These are phyloP conservation scores for Xylaria longipes DNA, from an alignment of 495 filamentous ascomycete species.

Conservation along the genomic window DNA sequence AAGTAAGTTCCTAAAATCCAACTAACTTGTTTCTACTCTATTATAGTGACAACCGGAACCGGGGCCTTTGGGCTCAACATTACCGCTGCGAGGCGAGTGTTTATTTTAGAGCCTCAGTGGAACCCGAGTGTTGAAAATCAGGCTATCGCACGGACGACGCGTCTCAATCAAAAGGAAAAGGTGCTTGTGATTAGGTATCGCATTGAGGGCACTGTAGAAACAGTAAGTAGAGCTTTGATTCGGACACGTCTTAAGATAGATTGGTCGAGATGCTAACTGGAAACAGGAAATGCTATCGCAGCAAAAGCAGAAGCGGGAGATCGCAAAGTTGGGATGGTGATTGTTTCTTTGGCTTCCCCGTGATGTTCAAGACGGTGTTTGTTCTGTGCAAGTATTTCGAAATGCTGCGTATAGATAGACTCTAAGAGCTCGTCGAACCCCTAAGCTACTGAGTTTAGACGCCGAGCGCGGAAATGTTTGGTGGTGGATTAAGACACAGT, in stretches of 20 bases:
- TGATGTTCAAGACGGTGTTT: neutral
- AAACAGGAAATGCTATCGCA: constrained; percentile 36
- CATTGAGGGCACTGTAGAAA: constrained; percentile 51
- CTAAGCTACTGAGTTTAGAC: neutral
- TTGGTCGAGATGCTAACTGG: constrained; percentile 3
- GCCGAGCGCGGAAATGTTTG: neutral
- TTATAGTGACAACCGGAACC: constrained; percentile 60
- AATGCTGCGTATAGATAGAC: too few relatives aligned
- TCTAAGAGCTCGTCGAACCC: neutral
- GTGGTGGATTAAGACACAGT: neutral
- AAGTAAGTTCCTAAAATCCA: neutral
- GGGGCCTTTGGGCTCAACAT: constrained; percentile 58
- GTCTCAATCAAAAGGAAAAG: constrained; percentile 49
- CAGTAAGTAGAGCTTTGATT: constrained; percentile 36
- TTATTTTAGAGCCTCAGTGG: constrained; percentile 59
- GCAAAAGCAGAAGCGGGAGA: constrained; percentile 32
- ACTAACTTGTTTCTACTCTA: neutral
- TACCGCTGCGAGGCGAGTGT: constrained; percentile 51
- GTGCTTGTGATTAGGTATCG: constrained; percentile 52
- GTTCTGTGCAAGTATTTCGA: too few relatives aligned
- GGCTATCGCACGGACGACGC: constrained; percentile 50
- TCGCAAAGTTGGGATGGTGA: constrained; percentile 28
- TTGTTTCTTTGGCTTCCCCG: neutral
- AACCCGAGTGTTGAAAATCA: constrained; percentile 59
- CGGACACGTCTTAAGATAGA: neutral